phyloP scores from a whole-genome alignment of 208 protist species.

The Naegleria lovaniensis region DNA sequence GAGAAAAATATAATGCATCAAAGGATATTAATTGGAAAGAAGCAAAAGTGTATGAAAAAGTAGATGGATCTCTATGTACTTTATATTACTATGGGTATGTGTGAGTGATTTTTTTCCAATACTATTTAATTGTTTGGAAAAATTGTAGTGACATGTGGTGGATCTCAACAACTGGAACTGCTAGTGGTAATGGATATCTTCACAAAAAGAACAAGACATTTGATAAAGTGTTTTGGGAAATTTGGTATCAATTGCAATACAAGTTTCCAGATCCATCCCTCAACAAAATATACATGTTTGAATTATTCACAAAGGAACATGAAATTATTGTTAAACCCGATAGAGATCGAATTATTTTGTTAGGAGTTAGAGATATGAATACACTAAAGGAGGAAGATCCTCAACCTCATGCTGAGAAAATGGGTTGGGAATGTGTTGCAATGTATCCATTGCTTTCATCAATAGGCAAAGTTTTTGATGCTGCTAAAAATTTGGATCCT shows the following conservation, averaged over 20 bases:
- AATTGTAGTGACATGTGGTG: not conserved
- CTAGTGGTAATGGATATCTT: not conserved
- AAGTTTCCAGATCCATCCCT: not conserved
- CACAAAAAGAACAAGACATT: not conserved
- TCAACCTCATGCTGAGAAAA: not conserved
- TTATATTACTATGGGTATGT: slow-evolving; percentile 2
- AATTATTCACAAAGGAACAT: not conserved
- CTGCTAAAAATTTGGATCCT: not conserved
- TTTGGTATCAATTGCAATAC: not conserved
- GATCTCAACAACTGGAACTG: not conserved
- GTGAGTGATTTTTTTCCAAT: not conserved
- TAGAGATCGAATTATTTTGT: not conserved
- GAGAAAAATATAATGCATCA: not conserved
- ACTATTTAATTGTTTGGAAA: not conserved
- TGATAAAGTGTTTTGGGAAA: not conserved
- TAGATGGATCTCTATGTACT: not conserved
- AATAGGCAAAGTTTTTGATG: not conserved
- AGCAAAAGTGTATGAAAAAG: slow-evolving; percentile 24
- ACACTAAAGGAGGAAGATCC: not conserved
- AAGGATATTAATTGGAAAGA: not conserved
- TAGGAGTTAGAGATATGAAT: not conserved
- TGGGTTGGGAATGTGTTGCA: not conserved
- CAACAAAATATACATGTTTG: slow-evolving; percentile 4
- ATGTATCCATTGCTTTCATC: not conserved
- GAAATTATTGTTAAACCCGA: not conserved